phyloP scores from a whole-genome alignment of 192 early-diverging fungal species.

The Coemansia guatemalensis region DNA sequence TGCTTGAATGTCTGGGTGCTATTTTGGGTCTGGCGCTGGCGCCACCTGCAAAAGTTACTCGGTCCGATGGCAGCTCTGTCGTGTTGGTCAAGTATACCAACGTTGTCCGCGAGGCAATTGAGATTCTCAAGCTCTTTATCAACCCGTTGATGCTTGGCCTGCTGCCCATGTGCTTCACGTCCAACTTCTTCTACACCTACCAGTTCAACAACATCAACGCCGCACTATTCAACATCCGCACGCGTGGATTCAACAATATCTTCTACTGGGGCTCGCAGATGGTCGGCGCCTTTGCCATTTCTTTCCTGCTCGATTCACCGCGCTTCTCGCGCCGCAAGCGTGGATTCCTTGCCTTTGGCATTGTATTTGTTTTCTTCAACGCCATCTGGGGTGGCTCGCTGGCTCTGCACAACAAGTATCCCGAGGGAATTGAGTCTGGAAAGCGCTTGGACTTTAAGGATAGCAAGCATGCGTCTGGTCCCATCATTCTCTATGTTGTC shows the following conservation, averaged over 20 bases:
- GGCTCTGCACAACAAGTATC: slow-evolving; percentile 62
- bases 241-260: slow-evolving; percentile 77
- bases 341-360: slow-evolving; percentile 59
- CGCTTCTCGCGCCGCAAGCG: slow-evolving; percentile 60
- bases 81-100: slow-evolving; percentile 69
- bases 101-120: slow-evolving; percentile 52
- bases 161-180: slow-evolving; percentile 72
- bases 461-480: slow-evolving; percentile 53
- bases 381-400: slow-evolving; percentile 69
- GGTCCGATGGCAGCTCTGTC: slow-evolving; percentile 69
- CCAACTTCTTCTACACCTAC: slow-evolving; percentile 89
- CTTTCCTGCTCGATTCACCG: slow-evolving; percentile 64
- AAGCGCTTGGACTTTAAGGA: slow-evolving; percentile 54
- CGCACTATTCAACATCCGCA: slow-evolving; percentile 69
- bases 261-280: slow-evolving; percentile 85
- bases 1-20: slow-evolving; percentile 71
- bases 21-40: slow-evolving; percentile 61
- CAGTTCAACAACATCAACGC: slow-evolving; percentile 75
- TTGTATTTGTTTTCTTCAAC: slow-evolving; percentile 54
- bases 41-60: slow-evolving; percentile 64
- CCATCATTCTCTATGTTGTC: slow-evolving; percentile 68
- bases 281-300: slow-evolving; percentile 65
- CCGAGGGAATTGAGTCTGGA: slow-evolving; percentile 10
- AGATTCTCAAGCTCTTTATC: slow-evolving; percentile 77
- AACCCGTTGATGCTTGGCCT: slow-evolving; percentile 73